Evolutionary conservation across 306 rosid species (phyloP).

Genomic region (Lupinus albus): DNA sequence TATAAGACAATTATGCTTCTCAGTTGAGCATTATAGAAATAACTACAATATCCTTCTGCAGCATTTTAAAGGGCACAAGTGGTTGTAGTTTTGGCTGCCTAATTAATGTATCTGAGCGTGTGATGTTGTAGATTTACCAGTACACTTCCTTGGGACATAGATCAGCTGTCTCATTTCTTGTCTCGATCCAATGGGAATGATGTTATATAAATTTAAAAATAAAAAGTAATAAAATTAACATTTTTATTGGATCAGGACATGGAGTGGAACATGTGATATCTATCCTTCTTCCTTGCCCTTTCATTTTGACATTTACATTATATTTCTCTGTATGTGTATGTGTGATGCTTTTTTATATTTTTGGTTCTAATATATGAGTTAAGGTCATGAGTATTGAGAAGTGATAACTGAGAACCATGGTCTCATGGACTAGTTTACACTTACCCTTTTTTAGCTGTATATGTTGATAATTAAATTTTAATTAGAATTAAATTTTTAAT

Average conservation of each 20-base stretch:
- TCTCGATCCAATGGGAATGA: too few relatives aligned
- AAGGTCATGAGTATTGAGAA: constrained; percentile 33
- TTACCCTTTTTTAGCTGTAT: too few relatives aligned
- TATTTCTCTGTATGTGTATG: constrained; percentile 26
- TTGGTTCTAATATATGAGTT: constrained; percentile 13
- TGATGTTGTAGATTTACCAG: constrained; percentile 25
- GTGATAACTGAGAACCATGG: too few relatives aligned
- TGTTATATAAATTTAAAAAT: too few relatives aligned
- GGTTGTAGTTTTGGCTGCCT: constrained; percentile 65
- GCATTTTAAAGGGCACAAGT: constrained; percentile 58
- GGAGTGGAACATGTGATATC: too few relatives aligned
- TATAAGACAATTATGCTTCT: constrained; percentile 86
- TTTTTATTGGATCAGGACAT: too few relatives aligned
- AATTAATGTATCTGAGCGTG: background rate
- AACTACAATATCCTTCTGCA: constrained; percentile 60
- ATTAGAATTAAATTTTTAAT: too few relatives aligned
- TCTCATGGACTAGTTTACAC: too few relatives aligned
- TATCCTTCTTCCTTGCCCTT: background rate
- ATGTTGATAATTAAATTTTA: too few relatives aligned
- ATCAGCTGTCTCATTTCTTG: too few relatives aligned
- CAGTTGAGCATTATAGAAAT: constrained; percentile 80
- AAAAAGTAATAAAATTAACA: too few relatives aligned
- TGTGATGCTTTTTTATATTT: constrained; percentile 31
- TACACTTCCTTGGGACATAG: too few relatives aligned
- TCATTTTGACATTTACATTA: constrained; percentile 29